Conservation (phyloP, 139 green algal species). For the Coccomyxa sp. region DNA sequence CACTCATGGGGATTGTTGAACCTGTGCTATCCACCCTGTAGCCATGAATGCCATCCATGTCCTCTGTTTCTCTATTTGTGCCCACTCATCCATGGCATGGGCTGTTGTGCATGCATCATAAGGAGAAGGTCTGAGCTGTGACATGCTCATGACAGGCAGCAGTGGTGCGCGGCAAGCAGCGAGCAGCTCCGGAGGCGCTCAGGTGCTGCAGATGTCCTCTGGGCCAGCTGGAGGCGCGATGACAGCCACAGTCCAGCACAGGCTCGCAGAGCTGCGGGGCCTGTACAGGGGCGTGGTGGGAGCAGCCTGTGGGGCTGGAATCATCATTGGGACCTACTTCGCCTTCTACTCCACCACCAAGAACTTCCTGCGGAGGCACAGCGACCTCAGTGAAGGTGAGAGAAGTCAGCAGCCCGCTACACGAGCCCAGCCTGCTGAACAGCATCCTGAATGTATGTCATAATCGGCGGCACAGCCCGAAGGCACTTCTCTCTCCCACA, state of each 20-base stretch:
- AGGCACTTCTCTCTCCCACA: no score
- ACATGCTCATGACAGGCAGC: neutral
- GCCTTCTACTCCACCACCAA: slow-evolving; percentile 59
- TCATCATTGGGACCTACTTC: slow-evolving; percentile 71
- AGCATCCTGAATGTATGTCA: neutral
- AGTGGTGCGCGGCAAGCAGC: no score
- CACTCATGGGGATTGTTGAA: no score
- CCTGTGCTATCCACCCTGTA: no score
- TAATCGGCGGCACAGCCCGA: no score
- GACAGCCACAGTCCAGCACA: neutral
- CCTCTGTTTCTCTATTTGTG: no score
- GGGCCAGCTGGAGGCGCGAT: neutral
- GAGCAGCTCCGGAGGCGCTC: neutral
- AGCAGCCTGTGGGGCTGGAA: slow-evolving; percentile 52
- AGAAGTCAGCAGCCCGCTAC: neutral
- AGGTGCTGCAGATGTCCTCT: no score
- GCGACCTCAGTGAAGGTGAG: slow-evolving; percentile 27
- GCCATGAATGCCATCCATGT: no score
- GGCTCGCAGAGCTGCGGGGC: slow-evolving; percentile 12
- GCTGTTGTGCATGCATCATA: neutral
- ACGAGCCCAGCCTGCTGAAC: neutral
- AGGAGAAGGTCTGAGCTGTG: neutral
- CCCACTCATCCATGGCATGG: no score
- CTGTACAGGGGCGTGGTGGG: slow-evolving; percentile 52
- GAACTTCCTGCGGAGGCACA: slow-evolving; percentile 32